Percentiles rank a stretch among this genome's conserved stretches.
These are phyloP conservation scores for Maudiozyma saulgeensis DNA, from an alignment of 805 yeast species.

Conservation along the genomic window DNA sequence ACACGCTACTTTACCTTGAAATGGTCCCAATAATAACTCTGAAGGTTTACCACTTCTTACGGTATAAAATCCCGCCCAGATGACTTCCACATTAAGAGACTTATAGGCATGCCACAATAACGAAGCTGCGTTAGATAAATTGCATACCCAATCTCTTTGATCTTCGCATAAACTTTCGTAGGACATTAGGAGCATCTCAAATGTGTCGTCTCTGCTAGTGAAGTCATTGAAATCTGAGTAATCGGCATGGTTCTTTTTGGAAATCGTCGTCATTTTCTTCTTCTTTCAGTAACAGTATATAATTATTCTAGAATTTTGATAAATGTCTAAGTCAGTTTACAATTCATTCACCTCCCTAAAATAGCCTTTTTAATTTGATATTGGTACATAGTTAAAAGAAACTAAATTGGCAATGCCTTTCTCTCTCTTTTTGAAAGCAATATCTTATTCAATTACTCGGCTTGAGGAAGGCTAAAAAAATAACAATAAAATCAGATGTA, in stretches of 20 bases:
- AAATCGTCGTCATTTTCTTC: neutral
- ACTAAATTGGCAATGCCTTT: too few species aligned
- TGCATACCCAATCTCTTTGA: conserved; percentile 79
- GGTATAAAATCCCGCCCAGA: conserved; percentile 93
- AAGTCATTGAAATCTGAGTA: conserved; percentile 42
- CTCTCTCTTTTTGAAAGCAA: too few species aligned
- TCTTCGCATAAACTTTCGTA: conserved; percentile 56
- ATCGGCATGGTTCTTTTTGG: conserved; percentile 60
- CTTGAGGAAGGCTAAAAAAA: too few species aligned
- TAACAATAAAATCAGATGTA: too few species aligned
- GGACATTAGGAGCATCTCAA: conserved; percentile 48
- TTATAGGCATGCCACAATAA: conserved; percentile 82
- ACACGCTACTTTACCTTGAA: conserved; percentile 95
- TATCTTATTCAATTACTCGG: too few species aligned
- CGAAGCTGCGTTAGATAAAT: conserved; percentile 78
- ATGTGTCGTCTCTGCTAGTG: conserved; percentile 39
- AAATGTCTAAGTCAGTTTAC: too few species aligned
- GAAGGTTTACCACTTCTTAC: conserved; percentile 14
- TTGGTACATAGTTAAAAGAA: too few species aligned
- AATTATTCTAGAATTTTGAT: too few species aligned
- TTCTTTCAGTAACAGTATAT: too few species aligned
- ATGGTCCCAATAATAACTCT: conserved; percentile 75
- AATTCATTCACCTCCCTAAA: too few species aligned
- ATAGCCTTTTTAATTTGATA: too few species aligned
- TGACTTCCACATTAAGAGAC: conserved; percentile 47